Percentiles rank a stretch among this genome's conserved stretches.
Conservation (phyloP, 176 grass and related monocot genomes). For the Bonia amplexicaulis region DNA sequence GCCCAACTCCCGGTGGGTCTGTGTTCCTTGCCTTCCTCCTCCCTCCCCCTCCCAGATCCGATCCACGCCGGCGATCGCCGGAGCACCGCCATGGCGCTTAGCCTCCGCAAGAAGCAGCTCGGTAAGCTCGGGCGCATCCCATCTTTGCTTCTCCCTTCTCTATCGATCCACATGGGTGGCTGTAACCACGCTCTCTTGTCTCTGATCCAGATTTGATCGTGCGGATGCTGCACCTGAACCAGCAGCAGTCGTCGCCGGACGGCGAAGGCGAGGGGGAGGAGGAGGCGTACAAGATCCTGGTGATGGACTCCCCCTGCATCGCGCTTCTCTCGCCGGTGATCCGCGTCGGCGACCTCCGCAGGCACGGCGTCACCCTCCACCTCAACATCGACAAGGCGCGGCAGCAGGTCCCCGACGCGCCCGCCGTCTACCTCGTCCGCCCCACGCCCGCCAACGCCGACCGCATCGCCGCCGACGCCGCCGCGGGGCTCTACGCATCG, state of each 20-base stretch:
- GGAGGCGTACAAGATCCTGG: constrained; percentile 94
- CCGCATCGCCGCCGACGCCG: constrained; percentile 68
- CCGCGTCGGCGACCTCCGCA: constrained; percentile 67
- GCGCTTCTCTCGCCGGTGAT: constrained; percentile 74
- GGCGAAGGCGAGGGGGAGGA: constrained; percentile 31
- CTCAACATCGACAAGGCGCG: constrained; percentile 69
- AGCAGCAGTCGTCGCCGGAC: constrained; percentile 15
- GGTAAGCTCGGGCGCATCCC: constrained; percentile 30
- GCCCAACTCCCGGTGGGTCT: neutral
- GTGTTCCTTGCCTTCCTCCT: neutral
- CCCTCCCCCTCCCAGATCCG: constrained; percentile 7
- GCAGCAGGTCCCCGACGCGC: constrained; percentile 69
- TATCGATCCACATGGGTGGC: neutral
- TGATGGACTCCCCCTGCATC: constrained; percentile 76
- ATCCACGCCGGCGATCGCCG: constrained; percentile 15
- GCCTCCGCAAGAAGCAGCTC: constrained; percentile 66
- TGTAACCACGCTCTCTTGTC: neutral
- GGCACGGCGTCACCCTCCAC: constrained; percentile 79
- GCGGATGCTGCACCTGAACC: constrained; percentile 47
- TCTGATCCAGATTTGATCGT: constrained; percentile 51
- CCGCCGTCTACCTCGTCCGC: constrained; percentile 78
- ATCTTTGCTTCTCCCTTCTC: neutral
- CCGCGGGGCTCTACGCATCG: constrained; percentile 74
- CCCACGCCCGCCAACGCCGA: constrained; percentile 71
- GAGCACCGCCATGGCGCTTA: constrained; percentile 48